Percentiles rank a stretch among this genome's conserved stretches.
phyloP scores from a whole-genome alignment of 2,329 filamentous ascomycete genomes.

The Sclerotinia subarctica region DNA sequence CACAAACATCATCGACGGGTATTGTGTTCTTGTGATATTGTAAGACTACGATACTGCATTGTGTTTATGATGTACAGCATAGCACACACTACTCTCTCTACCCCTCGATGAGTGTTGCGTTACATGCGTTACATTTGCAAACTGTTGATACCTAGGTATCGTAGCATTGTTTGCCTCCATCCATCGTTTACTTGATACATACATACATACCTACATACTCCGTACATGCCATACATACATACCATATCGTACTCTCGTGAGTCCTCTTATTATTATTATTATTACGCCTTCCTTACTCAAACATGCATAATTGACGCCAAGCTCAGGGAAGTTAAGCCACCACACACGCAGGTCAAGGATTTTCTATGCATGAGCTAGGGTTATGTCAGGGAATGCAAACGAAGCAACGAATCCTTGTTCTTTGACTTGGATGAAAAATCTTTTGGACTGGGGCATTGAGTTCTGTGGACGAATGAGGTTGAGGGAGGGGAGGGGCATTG shows the following conservation, averaged over 20 bases:
- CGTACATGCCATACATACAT: too few species aligned
- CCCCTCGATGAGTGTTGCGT: background rate
- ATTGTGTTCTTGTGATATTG: background rate
- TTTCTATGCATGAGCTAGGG: slow-evolving; percentile 4
- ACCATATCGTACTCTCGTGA: too few species aligned
- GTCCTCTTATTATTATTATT: too few species aligned
- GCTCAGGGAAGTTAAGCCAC: background rate
- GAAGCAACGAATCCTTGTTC: background rate
- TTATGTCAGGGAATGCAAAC: background rate
- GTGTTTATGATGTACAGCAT: background rate
- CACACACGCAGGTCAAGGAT: slow-evolving; percentile 1
- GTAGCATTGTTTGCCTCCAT: too few species aligned
- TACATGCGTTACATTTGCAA: background rate
- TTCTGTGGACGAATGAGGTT: background rate
- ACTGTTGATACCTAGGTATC: slow-evolving; percentile 5
- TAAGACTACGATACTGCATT: too few species aligned
- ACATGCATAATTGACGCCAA: background rate
- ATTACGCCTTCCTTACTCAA: background rate
- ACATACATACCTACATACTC: too few species aligned
- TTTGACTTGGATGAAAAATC: too few species aligned
- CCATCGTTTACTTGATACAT: background rate
- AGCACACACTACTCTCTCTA: background rate
- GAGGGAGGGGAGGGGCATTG: too few species aligned
- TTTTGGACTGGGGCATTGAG: background rate
- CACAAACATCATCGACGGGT: background rate